Evolutionary conservation across 805 yeast genomes (phyloP), one percentile per base, ranked within the genome.

Genomic region (Candida coquimbonensis): DNA sequence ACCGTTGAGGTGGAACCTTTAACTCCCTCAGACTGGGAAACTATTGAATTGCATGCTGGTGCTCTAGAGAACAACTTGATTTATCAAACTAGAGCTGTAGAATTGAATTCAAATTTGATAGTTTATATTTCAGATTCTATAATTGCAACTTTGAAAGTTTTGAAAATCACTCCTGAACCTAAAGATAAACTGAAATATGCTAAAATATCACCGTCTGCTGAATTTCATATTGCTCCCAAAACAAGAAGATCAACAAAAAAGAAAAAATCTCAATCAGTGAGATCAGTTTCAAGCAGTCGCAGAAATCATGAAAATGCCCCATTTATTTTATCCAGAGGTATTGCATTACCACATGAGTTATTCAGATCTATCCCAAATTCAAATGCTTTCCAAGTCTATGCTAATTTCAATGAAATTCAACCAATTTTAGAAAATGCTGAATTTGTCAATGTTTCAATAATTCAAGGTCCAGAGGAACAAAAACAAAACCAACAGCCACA

Each of bases 21-120:
- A 17, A 73, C 87, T 0, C 63, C 81, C 2, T 73, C 83, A 6
- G 99, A 91, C 59, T 91, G 97, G 97, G 97, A 90, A 53, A 67
- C 87, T 26, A 85, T 89, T 3, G 96, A 90, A 58, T 63, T 84
- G 3, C 86, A 91, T 62, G 91, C 96, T 2, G 79, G 75, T 27
- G 76, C 73, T 37, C 73, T 91, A 25, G 97, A 91, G 59, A 77
- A 80, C 39, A 77, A 77, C 51, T 72, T 90, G 54, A 66, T 91
- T 33, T 78, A 81, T 45, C 97, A 91, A 60, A 80, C 95, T 1
- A 70, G 97, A 48, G 83, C 90, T 42, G 84, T 89, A 1, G 68
- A 80, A 0, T 42, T 73, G 17, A 68, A 72, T 39, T 89, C 82
- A 51, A 64, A 68, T 2, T 65, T 90, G 42, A 74, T 84, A 7